Evolutionary conservation across 2,329 filamentous ascomycete species (phyloP).

Genomic region (Zymoseptoria passerinii): DNA sequence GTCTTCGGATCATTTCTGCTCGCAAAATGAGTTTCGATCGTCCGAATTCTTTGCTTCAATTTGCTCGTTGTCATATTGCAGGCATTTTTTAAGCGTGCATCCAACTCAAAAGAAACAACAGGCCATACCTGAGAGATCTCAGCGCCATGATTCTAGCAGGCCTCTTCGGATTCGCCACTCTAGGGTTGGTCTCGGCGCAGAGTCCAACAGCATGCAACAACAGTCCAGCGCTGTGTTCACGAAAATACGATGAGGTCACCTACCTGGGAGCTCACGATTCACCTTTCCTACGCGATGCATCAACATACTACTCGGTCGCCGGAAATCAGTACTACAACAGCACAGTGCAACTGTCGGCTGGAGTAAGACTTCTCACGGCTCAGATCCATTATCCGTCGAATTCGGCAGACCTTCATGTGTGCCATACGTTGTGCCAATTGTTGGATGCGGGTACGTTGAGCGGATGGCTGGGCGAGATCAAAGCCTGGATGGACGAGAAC

Average conservation of each 20-base stretch:
- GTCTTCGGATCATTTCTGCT: not conserved
- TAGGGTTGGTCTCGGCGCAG: slow-evolving; percentile 9
- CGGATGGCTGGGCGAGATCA: slow-evolving; percentile 49
- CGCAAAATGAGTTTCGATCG: not conserved
- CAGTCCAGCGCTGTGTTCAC: slow-evolving; percentile 46
- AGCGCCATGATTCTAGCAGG: not conserved
- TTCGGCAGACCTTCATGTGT: slow-evolving; percentile 46
- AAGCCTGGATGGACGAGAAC: slow-evolving; percentile 52
- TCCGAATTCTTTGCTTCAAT: not conserved
- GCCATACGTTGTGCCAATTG: slow-evolving; percentile 55
- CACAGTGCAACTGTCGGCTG: slow-evolving; percentile 50
- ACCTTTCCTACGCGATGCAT: slow-evolving; percentile 40
- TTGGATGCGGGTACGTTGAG: slow-evolving; percentile 46
- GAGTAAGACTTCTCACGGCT: slow-evolving; percentile 56
- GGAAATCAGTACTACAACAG: slow-evolving; percentile 53
- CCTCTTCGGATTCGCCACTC: slow-evolving; percentile 1
- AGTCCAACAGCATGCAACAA: slow-evolving; percentile 46
- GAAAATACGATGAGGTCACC: slow-evolving; percentile 52
- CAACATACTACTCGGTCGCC: slow-evolving; percentile 29
- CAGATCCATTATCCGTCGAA: slow-evolving; percentile 49
- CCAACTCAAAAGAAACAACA: not conserved
- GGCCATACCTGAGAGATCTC: not conserved
- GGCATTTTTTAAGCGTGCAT: not conserved
- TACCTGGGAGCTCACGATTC: slow-evolving; percentile 58
- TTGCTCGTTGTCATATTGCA: not conserved